A percentile compares a stretch with the other conserved stretches of the same genome.
Conservation (phyloP, 2,329 filamentous ascomycete genomes). For the Sclerotinia trifoliorum region DNA sequence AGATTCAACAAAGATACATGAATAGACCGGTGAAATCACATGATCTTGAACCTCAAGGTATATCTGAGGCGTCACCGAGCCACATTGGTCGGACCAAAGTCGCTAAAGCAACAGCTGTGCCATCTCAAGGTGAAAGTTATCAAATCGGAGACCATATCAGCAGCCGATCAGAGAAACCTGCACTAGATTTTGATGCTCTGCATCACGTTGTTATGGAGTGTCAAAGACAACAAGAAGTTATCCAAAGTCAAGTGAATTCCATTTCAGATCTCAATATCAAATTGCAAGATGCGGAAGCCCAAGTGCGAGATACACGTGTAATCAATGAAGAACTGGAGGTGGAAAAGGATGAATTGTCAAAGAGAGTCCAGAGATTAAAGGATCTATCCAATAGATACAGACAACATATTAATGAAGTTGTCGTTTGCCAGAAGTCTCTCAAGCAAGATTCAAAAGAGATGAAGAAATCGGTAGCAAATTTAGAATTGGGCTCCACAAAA, state of each 20-base stretch:
- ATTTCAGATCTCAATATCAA: conserved; percentile 22
- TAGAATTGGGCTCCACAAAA: not conserved
- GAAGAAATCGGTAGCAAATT: not conserved
- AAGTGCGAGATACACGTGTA: conserved; percentile 16
- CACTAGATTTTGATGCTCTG: not conserved
- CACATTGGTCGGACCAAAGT: not conserved
- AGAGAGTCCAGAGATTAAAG: conserved; percentile 33
- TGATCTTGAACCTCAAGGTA: conserved; percentile 7
- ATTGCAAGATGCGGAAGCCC: conserved; percentile 17
- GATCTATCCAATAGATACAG: conserved; percentile 35
- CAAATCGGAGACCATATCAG: conserved; percentile 4
- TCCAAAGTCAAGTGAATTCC: conserved; percentile 22
- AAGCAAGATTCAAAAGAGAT: conserved; percentile 18
- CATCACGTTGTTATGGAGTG: not conserved
- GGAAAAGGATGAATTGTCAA: conserved; percentile 28
- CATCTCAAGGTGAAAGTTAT: not conserved
- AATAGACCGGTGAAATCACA: conserved; percentile 4
- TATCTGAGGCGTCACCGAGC: not conserved
- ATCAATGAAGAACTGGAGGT: conserved; percentile 23
- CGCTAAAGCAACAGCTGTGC: not conserved
- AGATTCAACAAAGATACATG: not conserved
- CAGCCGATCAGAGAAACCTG: not conserved
- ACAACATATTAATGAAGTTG: conserved; percentile 40
- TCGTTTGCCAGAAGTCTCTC: conserved; percentile 30
- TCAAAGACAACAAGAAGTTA: not conserved